Percentiles rank a stretch among this genome's conserved stretches.
Conservation (phyloP, 352 stramenopile genomes). For the Phytophthora boehmeriae region DNA sequence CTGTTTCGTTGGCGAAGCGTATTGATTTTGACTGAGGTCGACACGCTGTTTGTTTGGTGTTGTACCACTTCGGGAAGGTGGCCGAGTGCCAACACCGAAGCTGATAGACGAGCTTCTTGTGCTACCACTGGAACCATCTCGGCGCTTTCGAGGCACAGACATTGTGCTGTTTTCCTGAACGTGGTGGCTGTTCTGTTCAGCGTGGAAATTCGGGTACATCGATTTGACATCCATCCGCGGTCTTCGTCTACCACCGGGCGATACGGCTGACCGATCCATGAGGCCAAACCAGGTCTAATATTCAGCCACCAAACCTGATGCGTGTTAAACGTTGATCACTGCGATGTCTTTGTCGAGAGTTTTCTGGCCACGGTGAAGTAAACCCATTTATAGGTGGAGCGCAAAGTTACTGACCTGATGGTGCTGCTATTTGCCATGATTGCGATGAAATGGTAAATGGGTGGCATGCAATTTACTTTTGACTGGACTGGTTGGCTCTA, state of each 20-base stretch:
- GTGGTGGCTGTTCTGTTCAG: conserved; percentile 52
- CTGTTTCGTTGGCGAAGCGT: not conserved
- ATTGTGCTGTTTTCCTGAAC: conserved; percentile 29
- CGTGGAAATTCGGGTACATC: conserved; percentile 70
- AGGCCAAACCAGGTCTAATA: not conserved
- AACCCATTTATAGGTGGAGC: conserved; percentile 1
- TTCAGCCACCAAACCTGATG: not conserved
- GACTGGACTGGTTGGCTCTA: too few species aligned
- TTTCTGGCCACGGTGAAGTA: not conserved
- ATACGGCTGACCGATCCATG: conserved; percentile 7
- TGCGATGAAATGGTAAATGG: not conserved
- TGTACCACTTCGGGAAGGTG: conserved; percentile 14
- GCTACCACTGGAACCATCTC: conserved; percentile 14
- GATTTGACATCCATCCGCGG: conserved; percentile 27
- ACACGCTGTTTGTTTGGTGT: conserved; percentile 6
- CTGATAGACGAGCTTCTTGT: not conserved
- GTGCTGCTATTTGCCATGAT: not conserved
- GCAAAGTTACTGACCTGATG: not conserved
- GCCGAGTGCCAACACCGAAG: not conserved
- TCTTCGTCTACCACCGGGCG: conserved; percentile 8
- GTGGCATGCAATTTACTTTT: not conserved
- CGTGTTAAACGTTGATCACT: not conserved
- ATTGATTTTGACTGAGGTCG: conserved; percentile 1
- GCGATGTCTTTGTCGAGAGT: not conserved
- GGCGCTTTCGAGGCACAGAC: conserved; percentile 18